Evolutionary conservation across 805 yeast species (phyloP).

Genomic region (Metschnikowia kofuensis): DNA sequence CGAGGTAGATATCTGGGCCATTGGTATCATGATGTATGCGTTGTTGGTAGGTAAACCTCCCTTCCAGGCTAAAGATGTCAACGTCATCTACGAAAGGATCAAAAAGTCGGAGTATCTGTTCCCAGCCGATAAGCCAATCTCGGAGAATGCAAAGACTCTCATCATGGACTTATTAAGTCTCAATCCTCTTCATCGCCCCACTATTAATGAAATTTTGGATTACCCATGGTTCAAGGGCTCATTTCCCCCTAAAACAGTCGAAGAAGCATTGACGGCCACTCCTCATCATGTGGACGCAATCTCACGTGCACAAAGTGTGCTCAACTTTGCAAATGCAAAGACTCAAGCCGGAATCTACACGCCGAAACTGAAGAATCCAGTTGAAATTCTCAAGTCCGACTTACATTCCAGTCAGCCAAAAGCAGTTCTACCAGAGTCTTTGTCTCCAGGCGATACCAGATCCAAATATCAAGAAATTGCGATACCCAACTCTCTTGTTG

Average conservation of each 20-base stretch:
- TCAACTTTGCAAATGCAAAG: slow-evolving; percentile 66
- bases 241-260: slow-evolving; percentile 71
- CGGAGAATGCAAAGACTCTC: slow-evolving; percentile 68
- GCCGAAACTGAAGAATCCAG: slow-evolving; percentile 56
- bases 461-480: slow-evolving; percentile 78
- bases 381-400: slow-evolving; percentile 66
- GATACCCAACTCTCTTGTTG: slow-evolving; percentile 26
- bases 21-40: slow-evolving; percentile 95
- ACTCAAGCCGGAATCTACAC: slow-evolving; percentile 60
- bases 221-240: slow-evolving; percentile 86
- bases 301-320: slow-evolving; percentile 57
- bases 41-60: slow-evolving; percentile 94
- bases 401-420: slow-evolving; percentile 65
- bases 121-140: slow-evolving; percentile 67
- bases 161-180: slow-evolving; percentile 71
- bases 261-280: slow-evolving; percentile 56
- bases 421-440: slow-evolving; percentile 77
- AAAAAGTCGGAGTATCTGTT: slow-evolving; percentile 76
- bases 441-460: slow-evolving; percentile 90
- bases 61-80: slow-evolving; percentile 93
- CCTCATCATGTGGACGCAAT: slow-evolving; percentile 58
- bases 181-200: slow-evolving; percentile 80
- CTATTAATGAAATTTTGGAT: slow-evolving; percentile 70
- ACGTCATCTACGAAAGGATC: slow-evolving; percentile 87
- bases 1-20: slow-evolving; percentile 97